Conservation (phyloP, 1,284 basidiomycete species). For the Macrocybe sp. region DNA sequence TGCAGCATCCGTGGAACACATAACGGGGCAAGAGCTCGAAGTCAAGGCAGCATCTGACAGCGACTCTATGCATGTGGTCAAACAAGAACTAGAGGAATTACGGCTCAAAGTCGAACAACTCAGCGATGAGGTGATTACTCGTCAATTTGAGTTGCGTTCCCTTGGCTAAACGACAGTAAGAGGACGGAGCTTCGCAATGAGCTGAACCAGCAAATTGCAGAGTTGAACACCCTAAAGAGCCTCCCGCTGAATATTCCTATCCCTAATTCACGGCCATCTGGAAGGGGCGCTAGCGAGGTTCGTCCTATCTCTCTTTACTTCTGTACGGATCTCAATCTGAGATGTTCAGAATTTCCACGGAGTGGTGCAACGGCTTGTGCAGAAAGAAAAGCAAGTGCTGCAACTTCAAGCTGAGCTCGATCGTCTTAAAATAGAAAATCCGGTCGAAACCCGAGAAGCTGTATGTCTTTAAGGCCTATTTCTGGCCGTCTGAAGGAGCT, state of each 20-base stretch:
- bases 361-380: constrained; percentile 75
- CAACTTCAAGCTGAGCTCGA: constrained; percentile 74
- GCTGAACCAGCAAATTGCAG: constrained; percentile 55
- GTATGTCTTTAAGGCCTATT: constrained; percentile 34
- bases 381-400: constrained; percentile 82
- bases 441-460: constrained; percentile 48
- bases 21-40: constrained; percentile 64
- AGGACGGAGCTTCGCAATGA: constrained; percentile 47
- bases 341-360: constrained; percentile 57
- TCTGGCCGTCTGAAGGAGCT: not conserved
- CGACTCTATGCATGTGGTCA: constrained; percentile 39
- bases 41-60: constrained; percentile 42
- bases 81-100: constrained; percentile 60
- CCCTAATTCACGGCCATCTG: constrained; percentile 29
- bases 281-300: constrained; percentile 51
- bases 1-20: constrained; percentile 55
- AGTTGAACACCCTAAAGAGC: constrained; percentile 61
- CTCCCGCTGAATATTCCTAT: constrained; percentile 37
- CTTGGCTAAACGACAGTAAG: constrained; percentile 26
- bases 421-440: constrained; percentile 51
- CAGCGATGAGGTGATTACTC: constrained; percentile 51
- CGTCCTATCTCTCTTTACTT: constrained; percentile 4
- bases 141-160: not conserved
- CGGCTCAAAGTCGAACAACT: constrained; percentile 55
- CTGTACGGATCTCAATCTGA: not conserved